Evolutionary conservation across 2,329 filamentous ascomycete species (phyloP), one percentile per base, ranked within the genome.

Genomic region (Monosporascus sp.): DNA sequence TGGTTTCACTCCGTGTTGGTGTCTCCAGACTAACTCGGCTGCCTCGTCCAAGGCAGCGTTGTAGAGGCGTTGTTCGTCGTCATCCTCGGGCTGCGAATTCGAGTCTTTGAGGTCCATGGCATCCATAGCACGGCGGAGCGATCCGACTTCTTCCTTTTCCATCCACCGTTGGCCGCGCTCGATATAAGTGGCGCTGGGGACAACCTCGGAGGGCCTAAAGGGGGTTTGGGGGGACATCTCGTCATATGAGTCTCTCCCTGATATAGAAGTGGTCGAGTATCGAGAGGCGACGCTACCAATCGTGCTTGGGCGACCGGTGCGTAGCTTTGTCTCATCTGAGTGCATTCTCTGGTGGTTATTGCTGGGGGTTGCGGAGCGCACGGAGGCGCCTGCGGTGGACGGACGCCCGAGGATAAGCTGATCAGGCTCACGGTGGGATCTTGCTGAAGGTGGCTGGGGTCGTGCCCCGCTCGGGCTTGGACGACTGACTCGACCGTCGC

Each of bases 111-210:
- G 57, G 54, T 88, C 82, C 79, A 91, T 82, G 61, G 89, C 84
- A 59, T 90, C 82, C 77, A 92, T 83, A 11, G 88, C 88, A 55
- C 84, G 79, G 18, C 86, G 81, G 54, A 92, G 70, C 20, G 86
- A 86, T 37, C 79, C 78, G 4, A 83, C 85, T 69, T 92, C 88
- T 64, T 90, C 86, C 67, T 88, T 89, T 68, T 92, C 88, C 81
- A 89, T 88, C 85, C 87, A 90, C 61, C 88, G 76, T 64, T 84
- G 82, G 18, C 86, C 86, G 52, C 84, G 81, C 68, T 91, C 88
- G 52, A 89, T 85, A 67, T 91, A 91, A 7, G 80, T 83, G 44
- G 83, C 76, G 54, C 79, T 88, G 6, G 84, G 81, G 17, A 86
- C 83, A 48, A 86, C 78, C 49, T 84, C 77, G 2, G 78, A 81